phyloP scores from a whole-genome alignment of 2,329 filamentous ascomycete genomes.

The Tothia fuscella region DNA sequence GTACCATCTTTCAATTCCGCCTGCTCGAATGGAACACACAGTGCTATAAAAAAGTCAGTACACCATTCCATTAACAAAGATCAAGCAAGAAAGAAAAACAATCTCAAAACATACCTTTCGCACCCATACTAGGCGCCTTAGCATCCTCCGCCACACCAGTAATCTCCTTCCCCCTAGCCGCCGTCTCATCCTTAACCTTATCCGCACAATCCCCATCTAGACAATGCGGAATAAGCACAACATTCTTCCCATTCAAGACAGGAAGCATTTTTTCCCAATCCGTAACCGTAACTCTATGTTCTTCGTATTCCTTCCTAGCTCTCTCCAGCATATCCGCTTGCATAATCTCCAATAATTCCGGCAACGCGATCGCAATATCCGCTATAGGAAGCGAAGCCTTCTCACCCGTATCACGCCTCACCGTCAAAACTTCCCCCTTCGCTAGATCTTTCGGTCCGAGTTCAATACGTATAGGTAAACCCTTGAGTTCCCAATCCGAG shows the following conservation, averaged over 20 bases:
- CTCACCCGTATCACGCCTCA: constrained; percentile 72
- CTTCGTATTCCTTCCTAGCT: constrained; percentile 65
- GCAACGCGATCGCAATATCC: constrained; percentile 61
- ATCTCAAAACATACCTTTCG: constrained; percentile 41
- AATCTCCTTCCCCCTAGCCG: constrained; percentile 59
- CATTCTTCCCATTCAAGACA: constrained; percentile 80
- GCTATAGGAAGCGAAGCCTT: constrained; percentile 70
- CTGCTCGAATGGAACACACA: constrained; percentile 78
- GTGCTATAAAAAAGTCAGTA: constrained; percentile 14
- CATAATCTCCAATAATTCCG: constrained; percentile 76
- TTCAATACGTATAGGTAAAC: constrained; percentile 85
- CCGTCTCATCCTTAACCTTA: constrained; percentile 89
- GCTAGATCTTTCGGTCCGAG: constrained; percentile 91
- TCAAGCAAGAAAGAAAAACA: too few relatives aligned
- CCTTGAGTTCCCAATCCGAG: constrained; percentile 96
- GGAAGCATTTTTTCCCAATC: constrained; percentile 88
- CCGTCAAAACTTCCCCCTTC: constrained; percentile 70
- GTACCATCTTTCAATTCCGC: constrained; percentile 71
- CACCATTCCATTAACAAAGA: background rate
- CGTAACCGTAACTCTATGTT: constrained; percentile 68
- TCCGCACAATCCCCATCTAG: constrained; percentile 78
- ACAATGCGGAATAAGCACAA: constrained; percentile 86
- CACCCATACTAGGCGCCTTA: constrained; percentile 61
- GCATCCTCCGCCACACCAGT: constrained; percentile 61
- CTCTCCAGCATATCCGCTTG: constrained; percentile 69